Evolutionary conservation across 2,329 filamentous ascomycete species (phyloP).

Genomic region (Cordyceps farinosa): DNA sequence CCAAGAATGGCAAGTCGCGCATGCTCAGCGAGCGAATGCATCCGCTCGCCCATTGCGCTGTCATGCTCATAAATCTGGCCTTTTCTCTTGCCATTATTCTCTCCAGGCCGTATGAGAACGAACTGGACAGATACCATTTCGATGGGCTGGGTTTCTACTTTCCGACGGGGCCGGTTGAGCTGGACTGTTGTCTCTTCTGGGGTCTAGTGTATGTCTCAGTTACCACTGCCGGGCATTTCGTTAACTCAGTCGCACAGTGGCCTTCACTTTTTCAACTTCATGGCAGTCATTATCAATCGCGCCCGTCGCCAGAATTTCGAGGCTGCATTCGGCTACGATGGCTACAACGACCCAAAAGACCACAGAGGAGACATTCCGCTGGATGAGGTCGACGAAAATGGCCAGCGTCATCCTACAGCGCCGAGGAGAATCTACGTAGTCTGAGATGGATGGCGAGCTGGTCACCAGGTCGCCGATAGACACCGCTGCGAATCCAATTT

Average conservation of each 20-base stretch:
- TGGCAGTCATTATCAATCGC: background rate
- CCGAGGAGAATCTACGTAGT: background rate
- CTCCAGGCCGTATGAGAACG: background rate
- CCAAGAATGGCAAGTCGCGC: too few relatives aligned
- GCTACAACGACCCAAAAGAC: background rate
- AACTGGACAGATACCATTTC: too few relatives aligned
- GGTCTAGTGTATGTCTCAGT: too few relatives aligned
- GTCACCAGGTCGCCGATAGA: background rate
- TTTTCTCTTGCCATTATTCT: background rate
- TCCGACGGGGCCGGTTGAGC: too few relatives aligned
- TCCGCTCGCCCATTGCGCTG: too few relatives aligned
- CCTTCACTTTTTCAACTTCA: background rate
- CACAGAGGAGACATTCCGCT: background rate
- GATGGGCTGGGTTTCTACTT: too few relatives aligned
- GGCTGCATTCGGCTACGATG: background rate
- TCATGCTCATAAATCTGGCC: too few relatives aligned
- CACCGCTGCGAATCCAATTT: too few relatives aligned
- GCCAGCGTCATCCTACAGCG: background rate
- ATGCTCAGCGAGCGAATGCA: too few relatives aligned
- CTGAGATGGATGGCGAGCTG: background rate
- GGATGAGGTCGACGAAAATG: background rate
- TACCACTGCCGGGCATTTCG: too few relatives aligned
- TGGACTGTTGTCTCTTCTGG: too few relatives aligned
- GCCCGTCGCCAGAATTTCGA: background rate
- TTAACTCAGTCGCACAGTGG: background rate